A percentile compares a stretch with the other conserved stretches of the same genome.
Evolutionary conservation across 164 flowering plant species (phyloP).

Genomic region (Magnolia officinalis): DNA sequence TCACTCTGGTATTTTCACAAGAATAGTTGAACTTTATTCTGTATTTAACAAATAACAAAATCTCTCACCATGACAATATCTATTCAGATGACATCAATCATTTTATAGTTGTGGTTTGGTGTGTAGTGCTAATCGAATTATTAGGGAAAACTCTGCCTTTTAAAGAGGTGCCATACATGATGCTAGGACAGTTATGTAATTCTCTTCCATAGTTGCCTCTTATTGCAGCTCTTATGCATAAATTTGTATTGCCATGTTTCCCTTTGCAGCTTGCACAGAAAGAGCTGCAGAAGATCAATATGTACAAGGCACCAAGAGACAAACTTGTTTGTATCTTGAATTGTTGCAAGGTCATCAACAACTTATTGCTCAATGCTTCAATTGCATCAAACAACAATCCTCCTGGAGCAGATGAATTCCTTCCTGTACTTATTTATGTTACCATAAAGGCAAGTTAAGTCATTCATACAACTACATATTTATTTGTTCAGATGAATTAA

Average conservation of each 20-base stretch:
- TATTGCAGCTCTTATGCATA: not conserved
- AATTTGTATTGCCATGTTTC: not conserved
- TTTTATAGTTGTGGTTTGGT: too few relatives aligned
- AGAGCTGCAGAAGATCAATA: conserved; percentile 89
- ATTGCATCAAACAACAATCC: conserved; percentile 74
- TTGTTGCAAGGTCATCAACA: conserved; percentile 25
- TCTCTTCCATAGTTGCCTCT: not conserved
- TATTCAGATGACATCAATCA: too few relatives aligned
- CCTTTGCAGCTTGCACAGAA: conserved; percentile 78
- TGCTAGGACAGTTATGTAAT: not conserved
- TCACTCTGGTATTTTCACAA: too few relatives aligned
- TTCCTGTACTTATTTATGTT: conserved; percentile 89
- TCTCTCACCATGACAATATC: too few relatives aligned
- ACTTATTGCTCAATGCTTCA: conserved; percentile 77
- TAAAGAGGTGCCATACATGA: not conserved
- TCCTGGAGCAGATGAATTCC: conserved; percentile 98
- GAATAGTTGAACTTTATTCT: too few relatives aligned
- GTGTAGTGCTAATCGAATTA: not conserved
- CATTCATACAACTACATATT: not conserved
- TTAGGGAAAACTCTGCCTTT: not conserved
- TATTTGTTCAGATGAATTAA: not conserved
- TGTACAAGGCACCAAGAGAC: conserved; percentile 98
- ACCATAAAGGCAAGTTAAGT: conserved; percentile 63
- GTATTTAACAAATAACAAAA: too few relatives aligned
- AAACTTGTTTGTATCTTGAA: conserved; percentile 84